These are phyloP conservation scores for Sarcodon aspratus DNA, from an alignment of 768 basidiomycete species.

Conservation along the genomic window DNA sequence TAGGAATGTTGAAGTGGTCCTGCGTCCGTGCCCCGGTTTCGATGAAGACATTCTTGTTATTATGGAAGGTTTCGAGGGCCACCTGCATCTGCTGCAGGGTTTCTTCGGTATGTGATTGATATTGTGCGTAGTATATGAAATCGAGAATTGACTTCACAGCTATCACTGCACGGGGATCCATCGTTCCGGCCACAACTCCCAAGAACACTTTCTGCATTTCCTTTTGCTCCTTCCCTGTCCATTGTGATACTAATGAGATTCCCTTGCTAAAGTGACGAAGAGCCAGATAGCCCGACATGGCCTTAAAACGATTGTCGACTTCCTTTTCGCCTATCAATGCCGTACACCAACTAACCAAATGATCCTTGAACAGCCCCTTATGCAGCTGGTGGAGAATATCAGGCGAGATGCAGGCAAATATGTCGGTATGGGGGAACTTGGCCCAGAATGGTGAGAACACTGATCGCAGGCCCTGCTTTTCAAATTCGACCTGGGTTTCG, in stretches of 20 bases:
- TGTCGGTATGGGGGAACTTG: constrained; percentile 1
- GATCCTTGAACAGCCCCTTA: constrained; percentile 21
- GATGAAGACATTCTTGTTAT: constrained; percentile 24
- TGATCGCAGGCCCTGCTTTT: constrained; percentile 5
- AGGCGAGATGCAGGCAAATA: constrained; percentile 5
- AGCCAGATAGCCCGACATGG: constrained; percentile 20
- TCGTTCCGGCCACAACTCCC: constrained; percentile 1
- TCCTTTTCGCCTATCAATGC: constrained; percentile 14
- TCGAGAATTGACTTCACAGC: constrained; percentile 17
- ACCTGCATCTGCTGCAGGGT: constrained; percentile 17
- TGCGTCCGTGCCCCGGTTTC: constrained; percentile 20
- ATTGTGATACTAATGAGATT: constrained; percentile 16
- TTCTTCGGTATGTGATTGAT: constrained; percentile 17
- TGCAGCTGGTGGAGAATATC: constrained; percentile 10
- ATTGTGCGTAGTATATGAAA: constrained; percentile 25
- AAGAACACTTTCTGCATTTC: constrained; percentile 10
- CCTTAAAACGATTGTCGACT: constrained; percentile 19
- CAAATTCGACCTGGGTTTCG: neutral
- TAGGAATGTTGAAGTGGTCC: constrained; percentile 14
- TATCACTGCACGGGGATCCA: neutral
- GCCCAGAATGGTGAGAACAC: constrained; percentile 11
- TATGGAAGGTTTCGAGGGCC: constrained; percentile 22
- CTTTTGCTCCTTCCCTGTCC: constrained; percentile 21
- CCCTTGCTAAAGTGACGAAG: constrained; percentile 22
- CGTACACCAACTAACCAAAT: constrained; percentile 19